Base-by-base conservation (phyloP, 345 rosid genomes). In the Gossypium longicalyx region DNA sequence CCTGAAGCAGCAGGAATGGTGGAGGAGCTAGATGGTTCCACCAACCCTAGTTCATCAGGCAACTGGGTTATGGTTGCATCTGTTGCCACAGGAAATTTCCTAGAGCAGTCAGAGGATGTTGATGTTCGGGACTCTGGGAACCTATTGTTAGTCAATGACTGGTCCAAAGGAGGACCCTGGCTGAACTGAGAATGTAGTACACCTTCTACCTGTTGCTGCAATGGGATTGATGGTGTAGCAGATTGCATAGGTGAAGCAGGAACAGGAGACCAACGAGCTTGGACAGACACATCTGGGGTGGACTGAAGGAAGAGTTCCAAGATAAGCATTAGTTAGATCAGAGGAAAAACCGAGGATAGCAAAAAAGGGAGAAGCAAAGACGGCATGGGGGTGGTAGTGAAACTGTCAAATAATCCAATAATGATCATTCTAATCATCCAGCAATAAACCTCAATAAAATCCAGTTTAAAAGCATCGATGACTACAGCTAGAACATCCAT, bases 221-320 rank as follows among this genome's bases (percentile, higher is more conserved):
- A 77, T 73, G 91, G 88, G 83, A 86, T 74, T 53, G 92, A 76
- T 51, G 83, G 83, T 58, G 90, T 78, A 64, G 77, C 77, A 19
- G 87, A 79, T 57, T 86, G 97, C 58, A 87, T 84, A 19, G 89
- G 80, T 0, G 90, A 73, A 75, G 87, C 68, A 47, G 97, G 87
- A 83, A 90, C 81, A 82, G 89, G 94, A 0, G 96, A 81, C 97
- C 99, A 93, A 52, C 85, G 91, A 82, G 92, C 89, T 82, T 89
- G 93, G 66, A 86, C 85, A 2, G 93, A 81, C 82, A 87, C 81
- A 79, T 93, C 96, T 58, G 92, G 83, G 67, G 97, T 73, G 29
- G 95, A 81, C 98, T 92, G 90, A 62, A 60, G 75, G 73, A 45
- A 61, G 58, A 74, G 76, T 75, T 76, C 38, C 27, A 74, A 77